A percentile compares a stretch with the other conserved stretches of the same genome.
Evolutionary conservation across 495 filamentous ascomycete species (phyloP).

Genomic region (Oidiodendron maius): DNA sequence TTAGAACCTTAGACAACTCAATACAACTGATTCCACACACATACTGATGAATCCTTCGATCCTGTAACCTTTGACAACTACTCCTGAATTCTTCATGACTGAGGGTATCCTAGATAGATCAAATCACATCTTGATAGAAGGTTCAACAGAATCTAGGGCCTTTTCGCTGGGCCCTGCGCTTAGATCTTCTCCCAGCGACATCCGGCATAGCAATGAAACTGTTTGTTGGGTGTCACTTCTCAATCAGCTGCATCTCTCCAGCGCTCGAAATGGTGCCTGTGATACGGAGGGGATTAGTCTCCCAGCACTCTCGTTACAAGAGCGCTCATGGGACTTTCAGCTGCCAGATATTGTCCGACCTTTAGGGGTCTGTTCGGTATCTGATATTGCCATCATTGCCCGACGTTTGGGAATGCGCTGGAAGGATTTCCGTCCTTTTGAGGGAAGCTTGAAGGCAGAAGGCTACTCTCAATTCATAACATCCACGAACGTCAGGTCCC

Average conservation of each 20-base stretch:
- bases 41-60: no score
- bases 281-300: neutral
- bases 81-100: constrained; percentile 35
- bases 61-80: no score
- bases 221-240: constrained; percentile 16
- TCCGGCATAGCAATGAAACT: constrained; percentile 1
- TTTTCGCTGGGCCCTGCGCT: neutral
- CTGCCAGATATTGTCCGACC: constrained; percentile 28
- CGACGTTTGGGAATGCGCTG: constrained; percentile 30
- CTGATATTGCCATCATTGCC: constrained; percentile 26
- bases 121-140: neutral
- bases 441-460: constrained; percentile 26
- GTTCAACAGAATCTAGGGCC: neutral
- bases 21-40: no score
- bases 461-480: constrained; percentile 26
- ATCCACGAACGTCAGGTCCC: constrained; percentile 22
- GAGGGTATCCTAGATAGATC: neutral
- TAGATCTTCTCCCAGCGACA: neutral
- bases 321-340: constrained; percentile 31
- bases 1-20: no score
- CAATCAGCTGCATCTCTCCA: constrained; percentile 8
- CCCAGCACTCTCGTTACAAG: constrained; percentile 15
- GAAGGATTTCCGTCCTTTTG: constrained; percentile 26
- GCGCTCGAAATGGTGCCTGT: neutral
- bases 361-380: constrained; percentile 22